These are phyloP conservation scores for Pleurotus pulmonarius DNA, from an alignment of 768 basidiomycete species.

Conservation along the genomic window DNA sequence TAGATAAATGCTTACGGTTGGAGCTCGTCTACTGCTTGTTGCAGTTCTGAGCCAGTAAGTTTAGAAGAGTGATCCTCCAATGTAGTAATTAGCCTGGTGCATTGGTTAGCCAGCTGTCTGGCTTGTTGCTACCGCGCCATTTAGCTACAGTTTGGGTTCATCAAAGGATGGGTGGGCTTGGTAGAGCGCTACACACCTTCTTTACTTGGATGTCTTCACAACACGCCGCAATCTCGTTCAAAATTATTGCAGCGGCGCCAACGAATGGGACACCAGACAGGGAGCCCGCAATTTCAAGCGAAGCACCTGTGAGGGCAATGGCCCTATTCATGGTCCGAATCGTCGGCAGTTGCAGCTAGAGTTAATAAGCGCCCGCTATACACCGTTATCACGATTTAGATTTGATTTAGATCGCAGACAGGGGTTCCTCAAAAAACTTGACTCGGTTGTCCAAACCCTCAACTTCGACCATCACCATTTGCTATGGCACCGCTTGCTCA, in stretches of 20 bases:
- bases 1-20: constrained; percentile 29
- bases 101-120: constrained; percentile 37
- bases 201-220: constrained; percentile 45
- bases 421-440: too few species aligned
- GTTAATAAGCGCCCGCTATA: too few species aligned
- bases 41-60: constrained; percentile 37
- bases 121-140: constrained; percentile 33
- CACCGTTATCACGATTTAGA: too few species aligned
- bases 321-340: neutral
- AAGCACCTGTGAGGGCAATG: neutral
- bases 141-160: neutral
- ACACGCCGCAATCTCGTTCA: constrained; percentile 39
- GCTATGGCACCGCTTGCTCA: constrained; percentile 55
- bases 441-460: too few species aligned
- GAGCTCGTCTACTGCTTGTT: constrained; percentile 37
- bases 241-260: constrained; percentile 35
- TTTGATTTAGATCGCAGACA: too few species aligned
- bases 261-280: constrained; percentile 43
- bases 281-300: constrained; percentile 39
- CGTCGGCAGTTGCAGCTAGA: too few species aligned
- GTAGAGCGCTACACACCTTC: constrained; percentile 34
- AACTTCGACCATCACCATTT: neutral
- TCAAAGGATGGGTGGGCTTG: neutral
- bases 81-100: constrained; percentile 31
- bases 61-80: constrained; percentile 35